These are phyloP conservation scores for grape (Vitis vinifera) DNA, from an alignment of 164 flowering plant species.

Conservation along the genomic window ASM3070453v1 NC_081818.1:26650001-26650500, in stretches of 20 bases:
- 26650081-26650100: too few species aligned
- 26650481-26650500: conserved; percentile 35
- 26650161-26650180: conserved; percentile 12
- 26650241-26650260: conserved; percentile 11
- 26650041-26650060: too few species aligned
- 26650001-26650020: too few species aligned
- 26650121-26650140: background rate
- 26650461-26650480: conserved; percentile 65
- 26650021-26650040: too few species aligned
- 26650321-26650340: conserved; percentile 61
- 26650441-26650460: conserved; percentile 49
- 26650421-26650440: conserved; percentile 62
- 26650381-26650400: conserved; percentile 59
- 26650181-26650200: conserved; percentile 9
- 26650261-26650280: background rate
- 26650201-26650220: conserved; percentile 7
- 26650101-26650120: too few species aligned
- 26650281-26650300: conserved; percentile 32
- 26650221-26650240: conserved; percentile 5
- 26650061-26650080: too few species aligned
- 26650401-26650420: conserved; percentile 46
- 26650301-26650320: conserved; percentile 67
- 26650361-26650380: conserved; percentile 45
- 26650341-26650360: conserved; percentile 69
- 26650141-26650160: background rate